Evolutionary conservation across 495 filamentous ascomycete species (phyloP).

Genomic region (Aspergillus avenaceus): DNA sequence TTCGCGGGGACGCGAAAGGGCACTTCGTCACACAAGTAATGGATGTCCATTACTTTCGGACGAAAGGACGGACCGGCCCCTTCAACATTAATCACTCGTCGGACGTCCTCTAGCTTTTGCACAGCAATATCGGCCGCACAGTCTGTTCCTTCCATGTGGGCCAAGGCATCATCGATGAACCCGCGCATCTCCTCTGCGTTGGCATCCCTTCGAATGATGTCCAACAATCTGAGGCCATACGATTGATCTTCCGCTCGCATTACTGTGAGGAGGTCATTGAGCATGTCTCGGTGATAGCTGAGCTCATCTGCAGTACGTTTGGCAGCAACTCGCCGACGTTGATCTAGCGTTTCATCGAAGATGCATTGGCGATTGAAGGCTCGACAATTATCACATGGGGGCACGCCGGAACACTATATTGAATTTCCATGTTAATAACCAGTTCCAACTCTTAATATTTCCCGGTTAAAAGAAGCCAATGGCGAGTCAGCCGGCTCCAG

Average conservation of each 20-base stretch:
- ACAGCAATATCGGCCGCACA: constrained; percentile 13
- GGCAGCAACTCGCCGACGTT: constrained; percentile 45
- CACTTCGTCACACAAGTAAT: constrained; percentile 39
- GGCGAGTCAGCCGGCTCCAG: no score
- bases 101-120: constrained; percentile 28
- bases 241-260: constrained; percentile 32
- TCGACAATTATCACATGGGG: constrained; percentile 41
- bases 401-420: constrained; percentile 36
- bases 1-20: constrained; percentile 39
- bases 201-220: constrained; percentile 35
- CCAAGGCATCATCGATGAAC: constrained; percentile 31
- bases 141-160: constrained; percentile 11
- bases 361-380: constrained; percentile 37
- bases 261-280: constrained; percentile 36
- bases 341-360: constrained; percentile 46
- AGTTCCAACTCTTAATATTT: neutral
- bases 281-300: constrained; percentile 38
- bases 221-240: constrained; percentile 26
- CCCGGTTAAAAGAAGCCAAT: neutral
- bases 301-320: constrained; percentile 45
- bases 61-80: constrained; percentile 32
- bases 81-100: constrained; percentile 28
- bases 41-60: constrained; percentile 45
- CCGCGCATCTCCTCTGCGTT: constrained; percentile 32
- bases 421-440: neutral